Percentiles rank a stretch among this genome's conserved stretches.
Conservation (phyloP, 345 rosid species). For the Eucalyptus pumila region DNA sequence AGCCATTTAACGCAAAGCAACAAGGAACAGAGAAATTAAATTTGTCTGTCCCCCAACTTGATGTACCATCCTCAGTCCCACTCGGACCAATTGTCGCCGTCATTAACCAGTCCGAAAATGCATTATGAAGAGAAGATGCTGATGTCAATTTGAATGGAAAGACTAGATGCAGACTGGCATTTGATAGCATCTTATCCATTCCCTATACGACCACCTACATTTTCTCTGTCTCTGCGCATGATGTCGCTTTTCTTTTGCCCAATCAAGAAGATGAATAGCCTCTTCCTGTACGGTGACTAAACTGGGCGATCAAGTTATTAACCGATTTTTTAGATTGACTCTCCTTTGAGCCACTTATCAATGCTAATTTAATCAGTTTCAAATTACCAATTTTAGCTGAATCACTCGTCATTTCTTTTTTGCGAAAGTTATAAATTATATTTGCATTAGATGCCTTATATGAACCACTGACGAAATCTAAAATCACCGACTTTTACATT, state of each 20-base stretch:
- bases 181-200: background rate
- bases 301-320: background rate
- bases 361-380: background rate
- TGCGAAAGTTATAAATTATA: accelerated
- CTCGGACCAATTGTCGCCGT: background rate
- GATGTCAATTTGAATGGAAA: background rate
- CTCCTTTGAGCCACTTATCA: background rate
- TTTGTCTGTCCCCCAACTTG: background rate
- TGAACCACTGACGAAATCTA: background rate
- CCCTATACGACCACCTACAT: background rate
- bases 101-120: background rate
- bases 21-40: background rate
- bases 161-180: background rate
- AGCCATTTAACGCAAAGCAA: background rate
- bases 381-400: background rate
- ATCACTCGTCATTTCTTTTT: background rate
- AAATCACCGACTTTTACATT: accelerated
- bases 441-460: background rate
- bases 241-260: background rate
- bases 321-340: background rate
- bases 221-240: background rate
- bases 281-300: background rate
- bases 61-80: background rate
- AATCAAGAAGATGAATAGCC: background rate
- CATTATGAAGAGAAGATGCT: background rate